phyloP scores from a whole-genome alignment of 345 rosid species.

The Tarenaya hassleriana region DNA sequence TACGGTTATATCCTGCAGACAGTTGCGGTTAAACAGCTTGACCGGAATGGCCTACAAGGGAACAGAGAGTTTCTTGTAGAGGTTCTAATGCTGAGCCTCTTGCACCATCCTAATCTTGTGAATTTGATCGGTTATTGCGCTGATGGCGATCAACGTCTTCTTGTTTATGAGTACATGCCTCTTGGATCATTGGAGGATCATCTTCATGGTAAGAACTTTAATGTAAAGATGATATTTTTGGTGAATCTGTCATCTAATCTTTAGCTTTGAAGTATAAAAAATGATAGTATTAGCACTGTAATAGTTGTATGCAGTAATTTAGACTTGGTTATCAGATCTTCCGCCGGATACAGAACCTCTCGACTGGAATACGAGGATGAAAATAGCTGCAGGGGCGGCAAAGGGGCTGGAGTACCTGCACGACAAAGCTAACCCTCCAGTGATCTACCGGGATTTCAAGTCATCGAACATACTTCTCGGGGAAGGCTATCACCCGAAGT shows the following conservation, averaged over 20 bases:
- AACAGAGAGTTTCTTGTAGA: conserved; percentile 80
- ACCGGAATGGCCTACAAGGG: conserved; percentile 87
- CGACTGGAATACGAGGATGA: conserved; percentile 97
- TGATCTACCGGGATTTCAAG: conserved; percentile 87
- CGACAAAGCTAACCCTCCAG: conserved; percentile 95
- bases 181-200: conserved; percentile 95
- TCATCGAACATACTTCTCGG: conserved; percentile 95
- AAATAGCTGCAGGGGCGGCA: conserved; percentile 97
- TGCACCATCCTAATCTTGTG: conserved; percentile 74
- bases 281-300: neutral
- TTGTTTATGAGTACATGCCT: conserved; percentile 95
- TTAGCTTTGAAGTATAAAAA: too few species aligned
- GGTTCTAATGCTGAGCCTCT: conserved; percentile 75
- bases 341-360: conserved; percentile 73
- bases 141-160: conserved; percentile 95
- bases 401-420: conserved; percentile 95
- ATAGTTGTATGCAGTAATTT: neutral
- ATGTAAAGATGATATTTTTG: too few species aligned
- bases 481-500: conserved; percentile 83
- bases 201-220: conserved; percentile 86
- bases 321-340: conserved; percentile 46
- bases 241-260: too few species aligned
- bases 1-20: conserved; percentile 41
- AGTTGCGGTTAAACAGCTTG: conserved; percentile 93
- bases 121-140: conserved; percentile 88